Evolutionary conservation across 2,329 filamentous ascomycete genomes (phyloP).

Genomic region (Colletotrichum gloeosporioides): DNA sequence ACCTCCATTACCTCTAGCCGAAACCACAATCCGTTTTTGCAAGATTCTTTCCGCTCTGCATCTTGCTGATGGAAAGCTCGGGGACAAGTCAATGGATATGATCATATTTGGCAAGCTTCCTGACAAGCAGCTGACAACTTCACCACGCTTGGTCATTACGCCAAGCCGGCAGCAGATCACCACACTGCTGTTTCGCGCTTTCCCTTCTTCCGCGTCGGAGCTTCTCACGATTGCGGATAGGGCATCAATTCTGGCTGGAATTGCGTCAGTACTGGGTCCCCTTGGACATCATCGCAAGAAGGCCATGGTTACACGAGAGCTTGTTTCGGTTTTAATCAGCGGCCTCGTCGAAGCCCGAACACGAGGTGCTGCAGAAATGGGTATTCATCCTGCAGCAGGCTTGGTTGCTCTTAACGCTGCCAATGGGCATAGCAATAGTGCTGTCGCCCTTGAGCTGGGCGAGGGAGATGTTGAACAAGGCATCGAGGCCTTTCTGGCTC

Average conservation of each 20-base stretch:
- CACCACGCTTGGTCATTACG: slow-evolving; percentile 59
- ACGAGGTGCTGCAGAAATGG: slow-evolving; percentile 92
- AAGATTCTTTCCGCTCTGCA: slow-evolving; percentile 74
- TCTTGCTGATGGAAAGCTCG: slow-evolving; percentile 66
- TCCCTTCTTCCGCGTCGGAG: slow-evolving; percentile 71
- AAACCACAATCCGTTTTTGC: slow-evolving; percentile 75
- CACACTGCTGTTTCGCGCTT: slow-evolving; percentile 70
- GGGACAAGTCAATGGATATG: slow-evolving; percentile 64
- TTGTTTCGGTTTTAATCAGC: slow-evolving; percentile 82
- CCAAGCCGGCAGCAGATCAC: slow-evolving; percentile 69
- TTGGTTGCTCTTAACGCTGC: slow-evolving; percentile 72
- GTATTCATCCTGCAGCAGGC: slow-evolving; percentile 91
- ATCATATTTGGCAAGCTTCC: slow-evolving; percentile 68
- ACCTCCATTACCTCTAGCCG: slow-evolving; percentile 73
- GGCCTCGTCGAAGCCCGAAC: slow-evolving; percentile 91
- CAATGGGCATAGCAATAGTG: slow-evolving; percentile 53
- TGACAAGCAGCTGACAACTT: slow-evolving; percentile 53
- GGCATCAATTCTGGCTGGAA: slow-evolving; percentile 81
- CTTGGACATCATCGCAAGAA: slow-evolving; percentile 88
- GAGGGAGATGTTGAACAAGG: slow-evolving; percentile 71
- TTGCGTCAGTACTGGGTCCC: slow-evolving; percentile 82
- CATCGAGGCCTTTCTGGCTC: slow-evolving; percentile 66
- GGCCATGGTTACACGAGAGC: slow-evolving; percentile 85
- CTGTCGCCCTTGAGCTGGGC: slow-evolving; percentile 63
- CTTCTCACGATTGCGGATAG: slow-evolving; percentile 76